phyloP scores from a whole-genome alignment of 2,329 filamentous ascomycete species.

The Aspergillus sp. region DNA sequence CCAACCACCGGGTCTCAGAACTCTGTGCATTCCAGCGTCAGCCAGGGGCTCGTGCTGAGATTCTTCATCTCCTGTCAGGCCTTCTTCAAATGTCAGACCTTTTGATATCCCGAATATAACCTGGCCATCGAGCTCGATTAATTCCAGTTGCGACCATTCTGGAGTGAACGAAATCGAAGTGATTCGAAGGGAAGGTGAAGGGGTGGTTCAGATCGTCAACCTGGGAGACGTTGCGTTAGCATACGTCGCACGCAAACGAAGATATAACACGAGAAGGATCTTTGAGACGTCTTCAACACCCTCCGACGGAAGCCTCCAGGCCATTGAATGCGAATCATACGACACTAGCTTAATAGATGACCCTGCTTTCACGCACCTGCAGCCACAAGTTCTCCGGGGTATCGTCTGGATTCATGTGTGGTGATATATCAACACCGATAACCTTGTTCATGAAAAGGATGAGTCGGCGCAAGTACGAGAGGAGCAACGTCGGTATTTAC shows the following conservation, averaged over 20 bases:
- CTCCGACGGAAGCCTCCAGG: too few relatives aligned
- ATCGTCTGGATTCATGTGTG: constrained; percentile 66
- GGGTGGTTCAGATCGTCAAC: constrained; percentile 69
- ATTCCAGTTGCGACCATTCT: constrained; percentile 62
- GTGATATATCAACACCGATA: constrained; percentile 69
- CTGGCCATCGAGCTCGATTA: constrained; percentile 67
- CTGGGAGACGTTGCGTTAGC: constrained; percentile 26
- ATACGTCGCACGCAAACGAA: not conserved
- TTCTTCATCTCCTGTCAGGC: not conserved
- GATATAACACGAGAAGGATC: not conserved
- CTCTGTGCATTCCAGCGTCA: constrained; percentile 19
- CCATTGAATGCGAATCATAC: too few relatives aligned
- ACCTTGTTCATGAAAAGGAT: constrained; percentile 51
- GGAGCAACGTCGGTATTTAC: constrained; percentile 44
- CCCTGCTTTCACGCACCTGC: constrained; percentile 46
- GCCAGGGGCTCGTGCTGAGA: constrained; percentile 5
- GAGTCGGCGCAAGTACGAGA: constrained; percentile 10
- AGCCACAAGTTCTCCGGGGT: constrained; percentile 66
- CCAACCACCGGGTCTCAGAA: constrained; percentile 74
- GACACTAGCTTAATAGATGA: not conserved
- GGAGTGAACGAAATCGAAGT: constrained; percentile 84
- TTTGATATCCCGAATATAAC: constrained; percentile 74
- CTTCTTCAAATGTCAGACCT: constrained; percentile 32
- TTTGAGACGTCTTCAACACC: not conserved
- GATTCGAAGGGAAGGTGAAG: constrained; percentile 66